A percentile compares a stretch with the other conserved stretches of the same genome.
phyloP scores from a whole-genome alignment of 1,284 basidiomycete species.

The Peniophora sp. region DNA sequence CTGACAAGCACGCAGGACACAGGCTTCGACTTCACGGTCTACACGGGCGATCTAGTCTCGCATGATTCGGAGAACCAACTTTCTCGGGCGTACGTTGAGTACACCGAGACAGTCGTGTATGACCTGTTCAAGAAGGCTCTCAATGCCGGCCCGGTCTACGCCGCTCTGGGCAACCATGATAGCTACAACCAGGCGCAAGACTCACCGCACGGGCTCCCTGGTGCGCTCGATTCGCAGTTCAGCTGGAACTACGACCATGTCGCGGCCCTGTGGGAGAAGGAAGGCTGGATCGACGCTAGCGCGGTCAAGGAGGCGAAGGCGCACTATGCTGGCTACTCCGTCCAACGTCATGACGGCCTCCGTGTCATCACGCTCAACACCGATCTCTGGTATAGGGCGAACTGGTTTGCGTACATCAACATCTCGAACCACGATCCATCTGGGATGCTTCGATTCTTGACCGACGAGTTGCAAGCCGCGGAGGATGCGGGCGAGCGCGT shows the following conservation, averaged over 20 bases:
- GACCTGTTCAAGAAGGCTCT: conserved; percentile 57
- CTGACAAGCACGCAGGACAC: conserved; percentile 52
- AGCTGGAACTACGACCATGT: conserved; percentile 75
- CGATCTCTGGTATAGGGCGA: conserved; percentile 60
- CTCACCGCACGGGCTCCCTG: conserved; percentile 51
- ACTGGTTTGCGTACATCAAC: conserved; percentile 76
- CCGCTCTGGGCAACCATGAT: conserved; percentile 73
- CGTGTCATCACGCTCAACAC: conserved; percentile 74
- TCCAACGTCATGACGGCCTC: conserved; percentile 58
- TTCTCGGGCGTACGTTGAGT: conserved; percentile 37
- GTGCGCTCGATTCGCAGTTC: conserved; percentile 47
- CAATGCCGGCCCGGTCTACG: conserved; percentile 61
- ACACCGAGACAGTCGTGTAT: conserved; percentile 59
- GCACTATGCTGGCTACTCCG: conserved; percentile 73
- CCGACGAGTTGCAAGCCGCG: conserved; percentile 73
- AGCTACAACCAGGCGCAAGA: conserved; percentile 64
- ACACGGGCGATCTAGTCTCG: conserved; percentile 72
- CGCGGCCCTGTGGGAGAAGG: conserved; percentile 58
- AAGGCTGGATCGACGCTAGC: conserved; percentile 61
- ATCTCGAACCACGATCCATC: conserved; percentile 62
- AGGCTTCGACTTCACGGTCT: conserved; percentile 62
- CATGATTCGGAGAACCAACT: conserved; percentile 63
- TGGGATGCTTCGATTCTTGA: conserved; percentile 72
- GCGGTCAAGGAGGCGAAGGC: conserved; percentile 51
- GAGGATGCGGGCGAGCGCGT: conserved; percentile 67